phyloP scores from a whole-genome alignment of 768 basidiomycete species.

The Boletus rufocinnamomeus region DNA sequence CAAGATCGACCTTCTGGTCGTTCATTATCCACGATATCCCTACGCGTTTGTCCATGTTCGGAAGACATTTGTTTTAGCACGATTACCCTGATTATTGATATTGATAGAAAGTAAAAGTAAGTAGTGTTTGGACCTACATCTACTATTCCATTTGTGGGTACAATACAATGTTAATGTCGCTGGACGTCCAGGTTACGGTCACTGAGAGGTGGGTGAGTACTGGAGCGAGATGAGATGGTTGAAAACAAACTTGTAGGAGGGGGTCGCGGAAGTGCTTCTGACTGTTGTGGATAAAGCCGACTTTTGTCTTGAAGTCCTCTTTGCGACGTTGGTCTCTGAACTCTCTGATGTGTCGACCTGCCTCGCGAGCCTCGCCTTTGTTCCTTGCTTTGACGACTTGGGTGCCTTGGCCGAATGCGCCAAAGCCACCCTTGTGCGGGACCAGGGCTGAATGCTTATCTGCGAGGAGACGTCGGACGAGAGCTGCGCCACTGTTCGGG shows the following conservation, averaged over 20 bases:
- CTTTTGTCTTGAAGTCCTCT: conserved; percentile 83
- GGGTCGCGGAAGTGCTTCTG: conserved; percentile 91
- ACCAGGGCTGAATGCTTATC: conserved; percentile 87
- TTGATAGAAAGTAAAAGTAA: conserved; percentile 20
- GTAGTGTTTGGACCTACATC: conserved; percentile 10
- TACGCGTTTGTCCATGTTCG: conserved; percentile 22
- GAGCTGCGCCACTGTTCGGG: conserved; percentile 70
- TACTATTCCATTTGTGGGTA: background rate
- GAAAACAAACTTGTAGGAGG: conserved; percentile 48
- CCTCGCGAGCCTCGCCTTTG: conserved; percentile 92
- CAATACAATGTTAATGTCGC: conserved; percentile 9
- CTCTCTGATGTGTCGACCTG: conserved; percentile 81
- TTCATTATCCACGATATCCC: conserved; percentile 36
- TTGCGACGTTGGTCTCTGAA: conserved; percentile 77
- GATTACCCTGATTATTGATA: conserved; percentile 13
- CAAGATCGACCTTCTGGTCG: conserved; percentile 40
- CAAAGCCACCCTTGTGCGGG: conserved; percentile 81
- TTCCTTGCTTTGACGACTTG: conserved; percentile 90
- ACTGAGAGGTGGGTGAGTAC: conserved; percentile 21
- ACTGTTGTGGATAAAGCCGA: conserved; percentile 76
- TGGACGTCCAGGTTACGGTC: conserved; percentile 13
- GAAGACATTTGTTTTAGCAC: conserved; percentile 11
- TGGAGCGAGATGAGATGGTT: background rate
- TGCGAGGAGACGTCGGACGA: conserved; percentile 74
- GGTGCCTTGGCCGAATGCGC: conserved; percentile 79